These are phyloP conservation scores for Pueraria montana DNA, from an alignment of 306 rosid genomes.

Conservation along the genomic window DNA sequence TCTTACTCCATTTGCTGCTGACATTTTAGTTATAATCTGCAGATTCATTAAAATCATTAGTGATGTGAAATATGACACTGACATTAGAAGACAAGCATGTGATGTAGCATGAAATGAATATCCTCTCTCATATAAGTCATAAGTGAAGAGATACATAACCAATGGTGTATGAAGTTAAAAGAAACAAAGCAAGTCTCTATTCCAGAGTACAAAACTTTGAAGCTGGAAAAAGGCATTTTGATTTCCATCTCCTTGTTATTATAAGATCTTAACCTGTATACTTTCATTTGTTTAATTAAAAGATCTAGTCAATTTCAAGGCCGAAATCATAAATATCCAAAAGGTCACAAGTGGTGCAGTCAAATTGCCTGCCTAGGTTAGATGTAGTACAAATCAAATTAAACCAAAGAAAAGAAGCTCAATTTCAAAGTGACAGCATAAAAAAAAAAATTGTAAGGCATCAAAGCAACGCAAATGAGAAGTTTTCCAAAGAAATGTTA, in stretches of 20 bases:
- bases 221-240: constrained; percentile 14
- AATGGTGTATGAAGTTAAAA: constrained; percentile 30
- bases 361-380: constrained; percentile 8
- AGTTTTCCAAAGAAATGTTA: constrained; percentile 11
- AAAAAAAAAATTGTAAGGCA: background rate
- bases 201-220: constrained; percentile 14
- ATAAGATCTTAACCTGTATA: background rate
- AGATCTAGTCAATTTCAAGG: constrained; percentile 19
- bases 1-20: constrained; percentile 96
- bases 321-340: background rate
- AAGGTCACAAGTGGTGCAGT: constrained; percentile 20
- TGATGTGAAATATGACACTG: constrained; percentile 14
- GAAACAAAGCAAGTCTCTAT: constrained; percentile 10
- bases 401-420: constrained; percentile 39
- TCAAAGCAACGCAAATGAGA: constrained; percentile 28
- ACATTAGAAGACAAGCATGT: constrained; percentile 28
- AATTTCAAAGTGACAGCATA: constrained; percentile 21
- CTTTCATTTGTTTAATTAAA: constrained; percentile 2
- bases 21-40: constrained; percentile 90
- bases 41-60: constrained; percentile 36
- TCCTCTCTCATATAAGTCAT: background rate
- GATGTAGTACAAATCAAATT: constrained; percentile 29
- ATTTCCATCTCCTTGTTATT: constrained; percentile 15
- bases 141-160: constrained; percentile 13
- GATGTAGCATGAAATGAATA: background rate